A percentile compares a stretch with the other conserved stretches of the same genome.
Conservation (phyloP, 1,284 basidiomycete genomes). For the Rhodotorula mucilaginosa region DNA sequence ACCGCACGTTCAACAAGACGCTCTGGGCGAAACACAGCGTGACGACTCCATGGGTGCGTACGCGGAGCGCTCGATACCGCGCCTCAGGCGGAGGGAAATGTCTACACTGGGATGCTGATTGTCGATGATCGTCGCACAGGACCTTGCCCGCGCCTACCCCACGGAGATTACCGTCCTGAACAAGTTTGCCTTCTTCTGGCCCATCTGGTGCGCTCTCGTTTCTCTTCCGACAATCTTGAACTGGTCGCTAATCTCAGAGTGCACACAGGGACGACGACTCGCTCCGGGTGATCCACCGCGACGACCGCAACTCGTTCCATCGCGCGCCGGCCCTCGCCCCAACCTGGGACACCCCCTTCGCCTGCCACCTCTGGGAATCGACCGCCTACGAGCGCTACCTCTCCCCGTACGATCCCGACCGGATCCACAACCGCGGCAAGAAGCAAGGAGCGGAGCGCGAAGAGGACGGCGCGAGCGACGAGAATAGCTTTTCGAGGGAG, state of each 20-base stretch:
- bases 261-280: constrained; percentile 38
- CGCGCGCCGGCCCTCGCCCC: constrained; percentile 9
- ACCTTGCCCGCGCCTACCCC: constrained; percentile 50
- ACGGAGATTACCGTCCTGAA: constrained; percentile 53
- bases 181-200: constrained; percentile 55
- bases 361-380: constrained; percentile 39
- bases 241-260: neutral
- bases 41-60: constrained; percentile 43
- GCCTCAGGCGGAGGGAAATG: neutral
- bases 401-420: constrained; percentile 30
- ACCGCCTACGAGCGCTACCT: constrained; percentile 26
- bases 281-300: constrained; percentile 29
- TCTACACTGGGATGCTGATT: neutral
- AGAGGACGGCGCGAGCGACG: constrained; percentile 30
- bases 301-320: constrained; percentile 17
- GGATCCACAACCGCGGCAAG: constrained; percentile 24
- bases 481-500: constrained; percentile 29
- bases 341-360: constrained; percentile 22
- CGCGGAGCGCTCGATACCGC: no score
- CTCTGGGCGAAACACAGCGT: constrained; percentile 53
- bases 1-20: constrained; percentile 50
- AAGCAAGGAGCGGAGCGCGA: constrained; percentile 18
- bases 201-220: constrained; percentile 48
- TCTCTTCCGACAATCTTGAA: neutral
- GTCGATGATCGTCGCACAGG: constrained; percentile 2